These are phyloP conservation scores for Aspergillus avenaceus DNA, from an alignment of 495 filamentous ascomycete species.

Conservation along the genomic window DNA sequence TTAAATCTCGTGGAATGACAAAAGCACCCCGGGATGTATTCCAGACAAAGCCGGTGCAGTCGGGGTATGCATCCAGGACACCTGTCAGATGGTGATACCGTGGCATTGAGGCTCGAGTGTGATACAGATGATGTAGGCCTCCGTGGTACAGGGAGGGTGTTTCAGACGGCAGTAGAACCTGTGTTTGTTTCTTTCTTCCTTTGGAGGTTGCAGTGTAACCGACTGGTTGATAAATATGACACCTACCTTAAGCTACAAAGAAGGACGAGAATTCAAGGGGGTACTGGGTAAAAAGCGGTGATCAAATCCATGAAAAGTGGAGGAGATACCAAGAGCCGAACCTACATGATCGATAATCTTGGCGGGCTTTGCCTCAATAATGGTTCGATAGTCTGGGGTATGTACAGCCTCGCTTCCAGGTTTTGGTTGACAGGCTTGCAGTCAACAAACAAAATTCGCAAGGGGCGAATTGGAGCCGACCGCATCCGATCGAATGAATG, in stretches of 20 bases:
- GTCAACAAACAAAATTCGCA: not conserved
- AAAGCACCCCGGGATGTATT: no score
- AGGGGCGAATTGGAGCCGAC: not conserved
- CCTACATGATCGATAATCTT: slow-evolving; percentile 3
- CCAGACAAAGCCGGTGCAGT: no score
- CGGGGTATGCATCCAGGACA: not conserved
- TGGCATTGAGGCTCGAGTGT: not conserved
- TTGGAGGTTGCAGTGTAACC: no score
- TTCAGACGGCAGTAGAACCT: not conserved
- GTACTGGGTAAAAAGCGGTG: not conserved
- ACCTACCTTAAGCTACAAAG: no score
- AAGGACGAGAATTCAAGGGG: not conserved
- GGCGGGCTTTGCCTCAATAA: not conserved
- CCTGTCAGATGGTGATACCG: not conserved
- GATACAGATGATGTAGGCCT: not conserved
- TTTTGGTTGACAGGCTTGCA: not conserved
- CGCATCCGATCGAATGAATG: no score
- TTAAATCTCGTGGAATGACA: not conserved
- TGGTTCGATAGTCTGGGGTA: not conserved
- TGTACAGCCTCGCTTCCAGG: not conserved
- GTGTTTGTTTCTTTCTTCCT: not conserved
- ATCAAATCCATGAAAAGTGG: slow-evolving; percentile 2
- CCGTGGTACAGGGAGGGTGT: not conserved
- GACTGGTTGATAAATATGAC: no score
- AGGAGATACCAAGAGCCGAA: not conserved